Conservation (phyloP, 352 stramenopile species). For the Globisporangium cederbergense region DNA sequence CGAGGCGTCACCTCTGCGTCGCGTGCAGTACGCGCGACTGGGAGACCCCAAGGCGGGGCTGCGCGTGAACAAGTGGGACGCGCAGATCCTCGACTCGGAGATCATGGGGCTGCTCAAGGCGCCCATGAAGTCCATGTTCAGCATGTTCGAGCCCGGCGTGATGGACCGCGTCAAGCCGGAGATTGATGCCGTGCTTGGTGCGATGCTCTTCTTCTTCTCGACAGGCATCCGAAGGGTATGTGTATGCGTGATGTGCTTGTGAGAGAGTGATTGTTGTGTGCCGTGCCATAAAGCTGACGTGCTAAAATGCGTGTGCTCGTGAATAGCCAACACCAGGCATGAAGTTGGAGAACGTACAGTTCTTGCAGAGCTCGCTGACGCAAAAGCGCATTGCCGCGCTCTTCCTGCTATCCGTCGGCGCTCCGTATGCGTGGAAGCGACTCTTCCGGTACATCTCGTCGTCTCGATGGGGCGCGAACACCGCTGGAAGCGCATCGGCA, state of each 20-base stretch:
- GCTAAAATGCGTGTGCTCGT: constrained; percentile 1
- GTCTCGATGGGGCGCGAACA: constrained; percentile 29
- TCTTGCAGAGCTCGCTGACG: constrained; percentile 42
- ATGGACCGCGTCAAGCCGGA: constrained; percentile 69
- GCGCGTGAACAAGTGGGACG: constrained; percentile 85
- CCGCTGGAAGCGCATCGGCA: too few species aligned
- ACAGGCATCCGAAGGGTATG: constrained; percentile 60
- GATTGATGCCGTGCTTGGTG: constrained; percentile 55
- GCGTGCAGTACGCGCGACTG: constrained; percentile 45
- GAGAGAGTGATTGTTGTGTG: background rate
- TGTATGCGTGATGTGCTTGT: background rate
- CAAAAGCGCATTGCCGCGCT: constrained; percentile 44
- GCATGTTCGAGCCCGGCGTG: constrained; percentile 63
- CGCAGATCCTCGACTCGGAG: constrained; percentile 74
- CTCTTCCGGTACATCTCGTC: constrained; percentile 59
- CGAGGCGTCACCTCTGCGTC: constrained; percentile 1
- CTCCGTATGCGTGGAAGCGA: constrained; percentile 80
- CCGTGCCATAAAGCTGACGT: background rate
- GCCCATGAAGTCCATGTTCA: constrained; percentile 78
- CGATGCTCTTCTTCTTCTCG: constrained; percentile 61
- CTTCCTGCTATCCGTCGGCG: constrained; percentile 65
- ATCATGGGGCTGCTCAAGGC: constrained; percentile 73
- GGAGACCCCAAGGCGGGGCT: constrained; percentile 39
- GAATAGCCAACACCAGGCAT: constrained; percentile 74
- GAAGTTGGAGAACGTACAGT: constrained; percentile 81